Conservation (phyloP, 2,329 filamentous ascomycete genomes). For the Arthrobotrys iridis region DNA sequence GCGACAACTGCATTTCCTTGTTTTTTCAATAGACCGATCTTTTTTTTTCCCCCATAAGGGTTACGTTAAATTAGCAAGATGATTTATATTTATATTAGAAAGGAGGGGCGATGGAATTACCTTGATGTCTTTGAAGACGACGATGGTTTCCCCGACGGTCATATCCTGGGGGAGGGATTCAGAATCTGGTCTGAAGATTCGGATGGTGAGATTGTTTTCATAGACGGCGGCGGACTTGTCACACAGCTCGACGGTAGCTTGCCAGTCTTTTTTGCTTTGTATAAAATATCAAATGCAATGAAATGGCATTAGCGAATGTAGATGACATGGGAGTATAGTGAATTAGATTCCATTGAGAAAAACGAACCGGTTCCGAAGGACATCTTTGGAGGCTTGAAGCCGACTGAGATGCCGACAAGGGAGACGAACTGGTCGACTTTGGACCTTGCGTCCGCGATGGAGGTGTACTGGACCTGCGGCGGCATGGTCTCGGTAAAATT, state of each 20-base stretch:
- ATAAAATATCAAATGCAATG: background rate
- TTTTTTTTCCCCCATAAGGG: too few species aligned
- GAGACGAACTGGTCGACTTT: background rate
- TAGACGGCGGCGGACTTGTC: constrained; percentile 38
- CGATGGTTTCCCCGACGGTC: constrained; percentile 13
- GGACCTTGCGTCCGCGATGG: constrained; percentile 23
- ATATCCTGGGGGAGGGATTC: constrained; percentile 24
- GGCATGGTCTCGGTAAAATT: too few species aligned
- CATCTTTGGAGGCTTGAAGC: constrained; percentile 20
- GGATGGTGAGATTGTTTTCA: constrained; percentile 5
- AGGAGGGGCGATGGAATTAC: background rate
- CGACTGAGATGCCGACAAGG: constrained; percentile 27
- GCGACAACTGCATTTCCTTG: constrained; percentile 9
- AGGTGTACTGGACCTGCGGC: background rate
- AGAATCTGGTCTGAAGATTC: constrained; percentile 22
- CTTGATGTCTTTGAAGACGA: constrained; percentile 29
- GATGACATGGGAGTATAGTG: background rate
- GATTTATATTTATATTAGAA: background rate
- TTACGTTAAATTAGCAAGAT: background rate
- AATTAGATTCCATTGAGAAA: too few species aligned
- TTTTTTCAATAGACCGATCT: constrained; percentile 6
- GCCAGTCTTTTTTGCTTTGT: constrained; percentile 17
- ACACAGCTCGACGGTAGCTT: constrained; percentile 33
- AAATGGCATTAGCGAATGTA: background rate
- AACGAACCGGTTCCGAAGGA: constrained; percentile 29